Conservation (phyloP, 805 yeast genomes). For the Vanderwaltozyma polyspora region DNA sequence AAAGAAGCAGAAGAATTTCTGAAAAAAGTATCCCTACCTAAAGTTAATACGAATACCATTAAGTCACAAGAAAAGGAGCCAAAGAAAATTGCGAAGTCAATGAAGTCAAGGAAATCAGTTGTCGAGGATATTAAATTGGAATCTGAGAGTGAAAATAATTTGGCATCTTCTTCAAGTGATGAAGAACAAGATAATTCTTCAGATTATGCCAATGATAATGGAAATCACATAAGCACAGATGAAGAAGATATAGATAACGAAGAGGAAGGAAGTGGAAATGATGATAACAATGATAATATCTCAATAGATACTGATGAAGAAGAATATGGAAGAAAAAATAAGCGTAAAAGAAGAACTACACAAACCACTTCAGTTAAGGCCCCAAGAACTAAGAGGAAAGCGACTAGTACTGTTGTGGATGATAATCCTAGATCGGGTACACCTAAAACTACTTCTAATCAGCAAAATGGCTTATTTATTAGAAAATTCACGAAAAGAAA, state of each 20-base stretch:
- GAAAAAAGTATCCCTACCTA: conserved; percentile 7
- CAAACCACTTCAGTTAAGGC: not conserved
- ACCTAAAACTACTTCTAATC: not conserved
- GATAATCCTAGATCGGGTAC: not conserved
- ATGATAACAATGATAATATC: conserved; percentile 1
- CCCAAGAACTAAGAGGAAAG: not conserved
- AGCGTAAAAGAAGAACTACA: not conserved
- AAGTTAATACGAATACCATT: not conserved
- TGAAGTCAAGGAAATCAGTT: not conserved
- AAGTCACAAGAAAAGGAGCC: not conserved
- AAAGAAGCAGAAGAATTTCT: conserved; percentile 12
- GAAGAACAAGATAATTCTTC: too few species aligned
- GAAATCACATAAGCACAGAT: not conserved
- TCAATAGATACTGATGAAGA: not conserved
- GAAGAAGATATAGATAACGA: conserved; percentile 4
- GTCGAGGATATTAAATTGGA: conserved; percentile 1
- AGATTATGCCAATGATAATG: not conserved
- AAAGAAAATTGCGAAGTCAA: not conserved
- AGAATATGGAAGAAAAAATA: not conserved
- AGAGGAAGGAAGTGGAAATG: conserved; percentile 1
- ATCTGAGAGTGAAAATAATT: conserved; percentile 1
- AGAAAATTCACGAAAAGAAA: conserved; percentile 25
- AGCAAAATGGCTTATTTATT: conserved; percentile 7
- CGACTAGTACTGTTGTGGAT: not conserved
- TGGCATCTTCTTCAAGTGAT: not conserved